Conservation (phyloP, 305 asterid species). For the Caryopteris hybrid region DNA sequence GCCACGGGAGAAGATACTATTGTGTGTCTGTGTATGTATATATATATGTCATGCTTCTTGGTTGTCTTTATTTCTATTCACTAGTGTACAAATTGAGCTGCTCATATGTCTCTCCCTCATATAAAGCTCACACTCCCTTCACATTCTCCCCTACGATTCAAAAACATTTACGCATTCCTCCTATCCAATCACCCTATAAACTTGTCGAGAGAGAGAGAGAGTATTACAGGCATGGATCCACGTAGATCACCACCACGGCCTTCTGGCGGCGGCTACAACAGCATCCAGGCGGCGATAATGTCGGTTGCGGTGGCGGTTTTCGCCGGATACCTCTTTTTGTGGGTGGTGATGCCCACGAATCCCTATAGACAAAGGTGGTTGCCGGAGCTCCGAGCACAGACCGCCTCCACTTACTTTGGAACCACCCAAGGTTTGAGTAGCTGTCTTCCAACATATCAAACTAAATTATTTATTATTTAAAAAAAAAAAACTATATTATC, state of each 20-base stretch:
- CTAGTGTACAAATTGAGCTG: not conserved
- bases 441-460: too few relatives aligned
- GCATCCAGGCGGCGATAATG: conserved; percentile 35
- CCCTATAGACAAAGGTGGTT: conserved; percentile 39
- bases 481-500: too few relatives aligned
- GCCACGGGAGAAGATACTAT: too few relatives aligned
- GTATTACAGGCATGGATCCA: conserved; percentile 8
- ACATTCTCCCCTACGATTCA: conserved; percentile 19
- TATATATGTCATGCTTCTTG: too few relatives aligned
- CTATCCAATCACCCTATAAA: not conserved
- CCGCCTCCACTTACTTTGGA: conserved; percentile 56
- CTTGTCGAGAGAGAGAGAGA: not conserved
- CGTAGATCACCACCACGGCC: conserved; percentile 21
- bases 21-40: too few relatives aligned
- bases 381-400: conserved; percentile 33
- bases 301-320: conserved; percentile 30
- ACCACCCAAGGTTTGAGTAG: conserved; percentile 47
- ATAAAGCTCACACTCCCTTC: conserved; percentile 22
- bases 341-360: conserved; percentile 60
- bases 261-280: conserved; percentile 25
- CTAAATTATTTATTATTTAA: too few relatives aligned
- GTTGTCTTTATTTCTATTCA: too few relatives aligned
- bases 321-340: conserved; percentile 47
- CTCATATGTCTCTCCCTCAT: conserved; percentile 19
- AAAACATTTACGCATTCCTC: not conserved